A percentile compares a stretch with the other conserved stretches of the same genome.
Evolutionary conservation across 108 stramenopile genomes (phyloP).

Genomic region (Chaetoceros muelleri): DNA sequence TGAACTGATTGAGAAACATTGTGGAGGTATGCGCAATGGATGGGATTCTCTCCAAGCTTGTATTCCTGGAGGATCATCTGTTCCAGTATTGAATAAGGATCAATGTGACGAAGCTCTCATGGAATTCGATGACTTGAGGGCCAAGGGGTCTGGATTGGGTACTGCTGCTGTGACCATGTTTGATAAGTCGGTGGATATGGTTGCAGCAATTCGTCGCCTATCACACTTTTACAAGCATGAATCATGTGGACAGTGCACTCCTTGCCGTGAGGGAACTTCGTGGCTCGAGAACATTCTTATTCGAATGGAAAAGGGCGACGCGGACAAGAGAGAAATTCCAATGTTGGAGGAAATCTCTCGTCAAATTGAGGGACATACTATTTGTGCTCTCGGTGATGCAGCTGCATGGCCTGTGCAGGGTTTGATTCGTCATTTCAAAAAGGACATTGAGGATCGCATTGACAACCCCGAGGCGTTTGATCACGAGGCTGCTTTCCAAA

Average conservation of each 20-base stretch:
- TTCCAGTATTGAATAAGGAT: conserved; percentile 93
- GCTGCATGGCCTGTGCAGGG: conserved; percentile 99
- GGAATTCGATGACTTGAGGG: conserved; percentile 98
- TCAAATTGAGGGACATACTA: conserved; percentile 99
- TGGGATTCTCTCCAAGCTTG: conserved; percentile 98
- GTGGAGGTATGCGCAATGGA: conserved; percentile 98
- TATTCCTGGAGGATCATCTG: conserved; percentile 99
- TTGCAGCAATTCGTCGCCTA: conserved; percentile 97
- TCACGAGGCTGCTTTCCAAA: conserved; percentile 90
- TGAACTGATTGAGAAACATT: conserved; percentile 98
- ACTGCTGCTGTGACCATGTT: conserved; percentile 99
- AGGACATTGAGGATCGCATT: conserved; percentile 96
- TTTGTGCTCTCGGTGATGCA: conserved; percentile 99
- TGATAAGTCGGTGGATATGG: conserved; percentile 98
- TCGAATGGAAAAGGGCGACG: conserved; percentile 96
- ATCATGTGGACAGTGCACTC: conserved; percentile 99
- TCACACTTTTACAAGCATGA: conserved; percentile 99
- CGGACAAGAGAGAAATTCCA: conserved; percentile 97
- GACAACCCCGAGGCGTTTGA: conserved; percentile 83
- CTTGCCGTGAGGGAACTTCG: conserved; percentile 96
- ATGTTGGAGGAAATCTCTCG: conserved; percentile 99
- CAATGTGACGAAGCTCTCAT: conserved; percentile 96
- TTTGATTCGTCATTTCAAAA: conserved; percentile 92
- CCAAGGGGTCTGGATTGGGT: conserved; percentile 91
- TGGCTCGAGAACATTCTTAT: conserved; percentile 89